Evolutionary conservation across 2,329 filamentous ascomycete genomes (phyloP).

Genomic region (Myriosclerotinia curreyana): DNA sequence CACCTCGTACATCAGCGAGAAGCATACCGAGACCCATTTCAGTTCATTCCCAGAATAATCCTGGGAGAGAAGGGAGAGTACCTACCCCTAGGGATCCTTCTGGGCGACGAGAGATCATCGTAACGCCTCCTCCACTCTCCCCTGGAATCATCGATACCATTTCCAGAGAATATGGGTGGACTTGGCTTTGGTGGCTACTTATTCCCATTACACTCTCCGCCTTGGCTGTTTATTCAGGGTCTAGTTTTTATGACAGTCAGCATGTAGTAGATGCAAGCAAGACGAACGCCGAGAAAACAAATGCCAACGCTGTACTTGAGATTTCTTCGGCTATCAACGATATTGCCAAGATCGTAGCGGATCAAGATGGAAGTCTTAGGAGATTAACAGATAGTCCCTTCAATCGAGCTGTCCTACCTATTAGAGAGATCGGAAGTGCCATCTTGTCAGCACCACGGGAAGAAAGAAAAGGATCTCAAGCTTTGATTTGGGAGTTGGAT

Average conservation of each 20-base stretch:
- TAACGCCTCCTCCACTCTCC: neutral
- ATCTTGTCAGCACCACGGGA: neutral
- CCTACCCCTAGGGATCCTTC: neutral
- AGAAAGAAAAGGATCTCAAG: neutral
- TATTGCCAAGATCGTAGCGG: neutral
- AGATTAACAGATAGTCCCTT: neutral
- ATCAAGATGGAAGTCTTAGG: neutral
- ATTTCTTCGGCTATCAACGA: neutral
- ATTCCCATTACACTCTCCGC: neutral
- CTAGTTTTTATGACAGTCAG: neutral
- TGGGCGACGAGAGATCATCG: neutral
- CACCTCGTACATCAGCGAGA: neutral
- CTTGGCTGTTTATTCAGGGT: neutral
- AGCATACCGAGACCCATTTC: neutral
- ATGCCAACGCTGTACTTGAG: neutral
- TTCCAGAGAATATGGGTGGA: constrained; percentile 1
- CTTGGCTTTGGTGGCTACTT: neutral
- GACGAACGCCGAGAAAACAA: neutral
- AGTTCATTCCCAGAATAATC: too few species aligned
- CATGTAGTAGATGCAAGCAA: neutral
- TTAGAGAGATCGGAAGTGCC: neutral
- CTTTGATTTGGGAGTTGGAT: neutral
- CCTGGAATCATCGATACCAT: neutral
- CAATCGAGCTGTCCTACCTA: neutral
- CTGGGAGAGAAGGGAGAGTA: neutral